phyloP scores from a whole-genome alignment of 345 rosid genomes.

The Citrus hindsii region DNA sequence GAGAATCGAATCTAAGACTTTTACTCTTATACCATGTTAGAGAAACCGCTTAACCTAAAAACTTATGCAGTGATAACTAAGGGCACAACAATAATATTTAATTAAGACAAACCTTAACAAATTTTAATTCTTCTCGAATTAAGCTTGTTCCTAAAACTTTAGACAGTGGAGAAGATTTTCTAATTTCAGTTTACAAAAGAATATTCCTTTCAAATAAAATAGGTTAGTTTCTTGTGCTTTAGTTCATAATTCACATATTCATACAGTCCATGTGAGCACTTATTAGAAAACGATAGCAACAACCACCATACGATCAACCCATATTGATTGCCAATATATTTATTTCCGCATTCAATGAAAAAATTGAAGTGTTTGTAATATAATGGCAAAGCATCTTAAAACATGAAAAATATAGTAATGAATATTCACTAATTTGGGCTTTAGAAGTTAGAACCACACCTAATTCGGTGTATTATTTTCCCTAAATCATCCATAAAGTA shows the following conservation, averaged over 20 bases:
- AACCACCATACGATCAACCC: not conserved
- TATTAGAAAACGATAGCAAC: not conserved
- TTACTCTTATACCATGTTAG: no score
- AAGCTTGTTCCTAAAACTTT: not conserved
- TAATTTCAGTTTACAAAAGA: not conserved
- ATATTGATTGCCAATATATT: not conserved
- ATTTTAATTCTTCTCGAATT: no score
- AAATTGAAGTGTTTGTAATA: not conserved
- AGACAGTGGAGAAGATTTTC: not conserved
- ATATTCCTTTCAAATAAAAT: not conserved
- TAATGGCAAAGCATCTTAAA: not conserved
- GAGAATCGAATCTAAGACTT: no score
- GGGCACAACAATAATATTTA: no score
- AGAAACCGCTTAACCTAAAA: no score
- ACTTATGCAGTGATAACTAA: no score
- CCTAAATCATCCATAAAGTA: not conserved
- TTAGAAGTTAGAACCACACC: not conserved
- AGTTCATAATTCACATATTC: not conserved
- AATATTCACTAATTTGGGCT: not conserved
- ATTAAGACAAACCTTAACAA: no score
- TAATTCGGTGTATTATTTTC: not conserved
- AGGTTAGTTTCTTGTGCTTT: not conserved
- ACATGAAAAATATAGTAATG: not conserved
- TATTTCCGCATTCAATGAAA: not conserved
- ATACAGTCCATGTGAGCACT: slow-evolving; percentile 9